Base-by-base conservation (phyloP, 352 stramenopile genomes). In the Thraustotheca clavata region DNA sequence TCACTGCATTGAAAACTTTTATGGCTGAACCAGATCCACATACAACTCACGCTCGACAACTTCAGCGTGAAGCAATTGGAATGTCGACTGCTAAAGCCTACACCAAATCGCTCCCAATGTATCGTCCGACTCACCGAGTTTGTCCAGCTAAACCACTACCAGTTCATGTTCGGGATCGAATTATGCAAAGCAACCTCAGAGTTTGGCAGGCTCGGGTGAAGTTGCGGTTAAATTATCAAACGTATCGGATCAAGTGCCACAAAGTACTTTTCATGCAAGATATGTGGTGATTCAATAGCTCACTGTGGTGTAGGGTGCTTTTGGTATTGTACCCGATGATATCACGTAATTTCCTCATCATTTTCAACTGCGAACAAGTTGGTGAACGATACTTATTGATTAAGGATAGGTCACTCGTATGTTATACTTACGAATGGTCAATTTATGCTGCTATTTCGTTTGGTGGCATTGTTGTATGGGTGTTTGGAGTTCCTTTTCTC, bases 321-420 rank as follows among this genome's bases (percentile, higher is more conserved):
- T 60, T 89, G 4, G 79, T 89, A 33, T 67, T 89, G n/a, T 89
- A 89, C 46, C 80, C 80, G 20, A 85, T 75, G 0, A 77, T 89
- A 1, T 89, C 80, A 31, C 87, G 87, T 71, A 88, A 78, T 4
- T 88, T 89, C 43, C 41, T 89, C 27, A 84, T 72, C 27, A 72
- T 89, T n/a, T 89, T 87, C 60, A 87, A 88, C 39, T 89, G 80
- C 67, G 76, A 89, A 40, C 77, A 89, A 46, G 70, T 89, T 32
- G 80, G 80, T 4, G 43, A 71, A 38, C 61, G 78, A 7, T 80
- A 71, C 47, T 89, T 83, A 48, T 43, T 89, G 16, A 75, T 84
- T 18, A 70, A 72, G 0, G 80, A 89, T 59, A 76, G 80, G 3
- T 74, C 78, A 24, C 67, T 88, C 9, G 63, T 86, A 8, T 89